Base-by-base conservation (phyloP, 1,284 basidiomycete genomes). In the Prillingera fragicola region DNA sequence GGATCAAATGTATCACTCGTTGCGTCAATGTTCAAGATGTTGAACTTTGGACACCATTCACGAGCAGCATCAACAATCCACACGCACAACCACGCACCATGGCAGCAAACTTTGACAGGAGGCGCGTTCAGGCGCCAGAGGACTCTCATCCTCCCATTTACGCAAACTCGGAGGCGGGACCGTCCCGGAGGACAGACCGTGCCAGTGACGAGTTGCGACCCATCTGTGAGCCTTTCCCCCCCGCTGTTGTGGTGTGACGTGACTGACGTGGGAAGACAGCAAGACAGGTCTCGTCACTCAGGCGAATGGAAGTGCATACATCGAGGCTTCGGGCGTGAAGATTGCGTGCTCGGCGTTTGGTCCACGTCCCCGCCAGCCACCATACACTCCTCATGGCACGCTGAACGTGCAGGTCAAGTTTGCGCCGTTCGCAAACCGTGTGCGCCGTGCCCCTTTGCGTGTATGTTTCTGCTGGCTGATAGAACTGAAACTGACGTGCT, bases 301-400 rank as follows among this genome's bases (percentile, higher is more conserved):
- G 70, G 91, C 94, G 2, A 91, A 90, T 60, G 94, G 94, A 0
- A 94, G 89, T 32, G 88, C 88, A 9, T 98, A 96, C 64, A 84
- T 97, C 54, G 94, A 98, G 71, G 85, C 57, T 80, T 49, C 78
- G 77, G 57, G 61, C 4, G 86, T 88, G 0, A 98, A 97, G 74
- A 81, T 97, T 54, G 89, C 90, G 3, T 95, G 90, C 65, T 90
- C 92, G 33, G 87, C 96, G 85, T 96, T 96, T 69, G 94, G 94
- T 1, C 95, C 94, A 8, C 80, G 91, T 44, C 92, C 74, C 1
- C 68, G 69, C 22, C 63, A 68, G 18, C 71, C 73, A 3, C 73
- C 74, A 6, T 97, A 90, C 67, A 87, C 78, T 50, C 86, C 94
- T 54, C 83, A 82, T 52, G 94, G 92, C 1, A 81, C 81, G 47